phyloP scores from a whole-genome alignment of 192 early-diverging fungal species.

The Dissophora ornata region DNA sequence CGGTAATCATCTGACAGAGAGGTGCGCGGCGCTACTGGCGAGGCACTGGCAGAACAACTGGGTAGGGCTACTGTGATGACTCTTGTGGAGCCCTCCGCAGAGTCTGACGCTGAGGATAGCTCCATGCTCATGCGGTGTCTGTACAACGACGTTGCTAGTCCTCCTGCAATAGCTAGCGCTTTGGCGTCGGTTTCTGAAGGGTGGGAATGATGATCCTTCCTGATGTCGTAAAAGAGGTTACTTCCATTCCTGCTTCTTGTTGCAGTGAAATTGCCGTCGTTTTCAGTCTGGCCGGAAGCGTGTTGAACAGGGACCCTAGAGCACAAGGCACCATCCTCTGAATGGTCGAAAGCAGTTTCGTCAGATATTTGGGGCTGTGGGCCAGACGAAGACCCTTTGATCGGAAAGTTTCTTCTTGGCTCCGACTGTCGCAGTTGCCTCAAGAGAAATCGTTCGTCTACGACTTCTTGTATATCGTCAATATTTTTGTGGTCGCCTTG shows the following conservation, averaged over 20 bases:
- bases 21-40: background rate
- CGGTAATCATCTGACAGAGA: background rate
- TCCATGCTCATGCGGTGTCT: slow-evolving; percentile 14
- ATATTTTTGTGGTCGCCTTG: background rate
- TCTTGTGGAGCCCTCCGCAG: too few relatives aligned
- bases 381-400: too few relatives aligned
- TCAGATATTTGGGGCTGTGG: too few relatives aligned
- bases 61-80: too few relatives aligned
- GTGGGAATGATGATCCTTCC: too few relatives aligned
- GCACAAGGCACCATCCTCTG: too few relatives aligned
- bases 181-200: background rate
- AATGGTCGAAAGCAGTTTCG: too few relatives aligned
- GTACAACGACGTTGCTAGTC: background rate
- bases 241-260: slow-evolving; percentile 19
- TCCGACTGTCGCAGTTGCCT: background rate
- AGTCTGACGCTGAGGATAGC: too few relatives aligned
- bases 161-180: background rate
- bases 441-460: background rate
- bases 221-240: slow-evolving; percentile 21
- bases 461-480: background rate
- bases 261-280: slow-evolving; percentile 5
- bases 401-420: too few relatives aligned
- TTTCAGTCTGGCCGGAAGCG: too few relatives aligned
- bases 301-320: too few relatives aligned
- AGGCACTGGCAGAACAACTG: too few relatives aligned